phyloP scores from a whole-genome alignment of 2,329 filamentous ascomycete species.

The Pseudopithomyces chartarum region DNA sequence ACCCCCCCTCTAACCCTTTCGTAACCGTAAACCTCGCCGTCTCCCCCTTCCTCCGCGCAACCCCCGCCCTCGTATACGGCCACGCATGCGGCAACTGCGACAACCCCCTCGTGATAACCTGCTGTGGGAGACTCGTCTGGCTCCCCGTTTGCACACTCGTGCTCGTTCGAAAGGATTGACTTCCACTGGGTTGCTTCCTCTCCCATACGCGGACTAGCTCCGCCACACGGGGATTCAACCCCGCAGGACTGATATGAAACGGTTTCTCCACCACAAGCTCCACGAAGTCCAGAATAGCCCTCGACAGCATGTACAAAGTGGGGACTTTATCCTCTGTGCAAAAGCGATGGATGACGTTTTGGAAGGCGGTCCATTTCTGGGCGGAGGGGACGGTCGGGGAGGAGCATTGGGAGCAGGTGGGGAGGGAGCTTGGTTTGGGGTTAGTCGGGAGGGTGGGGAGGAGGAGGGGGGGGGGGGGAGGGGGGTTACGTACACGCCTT shows the following conservation, averaged over 20 bases:
- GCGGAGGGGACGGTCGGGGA: background rate
- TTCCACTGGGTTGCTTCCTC: background rate
- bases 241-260: background rate
- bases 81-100: constrained; percentile 1
- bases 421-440: too few species aligned
- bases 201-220: background rate
- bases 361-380: background rate
- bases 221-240: background rate
- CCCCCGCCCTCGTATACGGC: constrained; percentile 11
- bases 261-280: background rate
- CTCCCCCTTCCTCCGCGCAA: background rate
- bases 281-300: background rate
- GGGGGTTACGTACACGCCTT: too few species aligned
- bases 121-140: background rate
- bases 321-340: background rate
- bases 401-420: too few species aligned
- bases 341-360: background rate
- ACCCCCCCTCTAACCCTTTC: background rate
- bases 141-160: background rate
- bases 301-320: background rate
- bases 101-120: background rate
- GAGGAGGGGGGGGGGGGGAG: too few species aligned
- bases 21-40: constrained; percentile 7
- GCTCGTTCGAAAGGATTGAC: background rate
- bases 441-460: too few species aligned